Conservation (phyloP, 148 eudicot species). For the Rhododendron simsii region DNA sequence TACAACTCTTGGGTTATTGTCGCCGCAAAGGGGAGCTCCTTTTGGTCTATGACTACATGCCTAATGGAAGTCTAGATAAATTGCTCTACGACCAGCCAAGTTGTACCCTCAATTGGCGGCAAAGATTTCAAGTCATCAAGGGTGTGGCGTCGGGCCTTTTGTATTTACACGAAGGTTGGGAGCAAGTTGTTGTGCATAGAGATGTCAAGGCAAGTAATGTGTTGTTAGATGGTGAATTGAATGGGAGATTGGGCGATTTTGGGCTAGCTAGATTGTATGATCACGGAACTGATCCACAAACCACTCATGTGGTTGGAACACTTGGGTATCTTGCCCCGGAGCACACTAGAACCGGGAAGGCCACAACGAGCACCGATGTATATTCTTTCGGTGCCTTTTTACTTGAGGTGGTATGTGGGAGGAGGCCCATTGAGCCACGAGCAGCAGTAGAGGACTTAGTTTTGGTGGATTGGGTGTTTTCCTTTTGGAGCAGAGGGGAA, state of each 20-base stretch:
- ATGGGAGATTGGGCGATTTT: constrained; percentile 37
- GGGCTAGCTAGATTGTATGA: constrained; percentile 34
- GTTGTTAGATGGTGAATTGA: constrained; percentile 29
- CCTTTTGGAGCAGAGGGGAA: constrained; percentile 1
- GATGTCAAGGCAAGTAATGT: constrained; percentile 42
- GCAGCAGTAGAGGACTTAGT: constrained; percentile 2
- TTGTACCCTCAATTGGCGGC: constrained; percentile 23
- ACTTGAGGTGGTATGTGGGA: constrained; percentile 36
- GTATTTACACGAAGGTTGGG: constrained; percentile 34
- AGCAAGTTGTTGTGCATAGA: constrained; percentile 35
- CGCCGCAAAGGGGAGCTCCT: constrained; percentile 26
- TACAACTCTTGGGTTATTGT: constrained; percentile 28
- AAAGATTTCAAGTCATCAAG: constrained; percentile 30
- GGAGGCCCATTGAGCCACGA: constrained; percentile 29
- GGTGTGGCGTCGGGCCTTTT: constrained; percentile 33
- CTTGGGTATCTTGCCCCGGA: constrained; percentile 43
- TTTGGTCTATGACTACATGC: constrained; percentile 27
- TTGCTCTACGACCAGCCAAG: constrained; percentile 20
- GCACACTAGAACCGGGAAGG: constrained; percentile 26
- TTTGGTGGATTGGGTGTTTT: constrained; percentile 18
- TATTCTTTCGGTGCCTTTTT: constrained; percentile 36
- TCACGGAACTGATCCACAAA: constrained; percentile 27
- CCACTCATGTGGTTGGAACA: constrained; percentile 33
- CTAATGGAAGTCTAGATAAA: constrained; percentile 32
- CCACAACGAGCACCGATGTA: constrained; percentile 34